Base-by-base conservation (phyloP, 2,329 filamentous ascomycete species). In the Trichoderma sp. region DNA sequence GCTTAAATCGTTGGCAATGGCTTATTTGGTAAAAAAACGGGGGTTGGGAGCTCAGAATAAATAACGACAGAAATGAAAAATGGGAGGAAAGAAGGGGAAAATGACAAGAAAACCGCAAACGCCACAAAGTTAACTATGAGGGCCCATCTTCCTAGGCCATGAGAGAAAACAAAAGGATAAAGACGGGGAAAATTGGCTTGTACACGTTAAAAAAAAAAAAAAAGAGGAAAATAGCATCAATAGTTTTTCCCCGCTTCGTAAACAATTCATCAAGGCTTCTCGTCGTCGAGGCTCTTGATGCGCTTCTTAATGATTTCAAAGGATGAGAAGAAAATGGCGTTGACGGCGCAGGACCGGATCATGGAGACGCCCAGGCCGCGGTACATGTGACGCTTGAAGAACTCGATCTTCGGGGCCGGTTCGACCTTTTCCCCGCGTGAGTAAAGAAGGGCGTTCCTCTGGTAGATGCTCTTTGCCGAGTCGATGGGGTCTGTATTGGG, bases 261-360 rank as follows among this genome's bases (percentile, higher is more conserved):
- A 20, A 50, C 17, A 20, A 8, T 34, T 32, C 30, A 34, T 59
- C 57, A 34, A 34, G 17, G 57, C 30, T 11, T 32, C 15, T 80
- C 76, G 64, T 88, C 85, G 50, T 88, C 85, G 74, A 88, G 81
- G 11, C 83, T 80, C 77, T 87, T 86, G 80, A 90, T 88, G 74
- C 86, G 85, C 79, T 90, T 91, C 83, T 96, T 96, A 76, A 93
- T 87, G 76, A 93, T 91, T 82, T 97, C 93, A 79, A 96, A 97
- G 50, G 91, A 92, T 57, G 92, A 94, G 83, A 97, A 97, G 86
- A 97, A 97, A 77, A 97, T 92, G 75, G 93, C 93, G 79, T 97
- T 97, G 76, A 96, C 90, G 67, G 93, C 86, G 77, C 92, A 94
- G 13, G 93, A 95, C 70, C 93, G 90, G 75, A 89, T 88, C 90